phyloP scores from a whole-genome alignment of 2,329 filamentous ascomycete genomes.

The Xylariaceae sp. region DNA sequence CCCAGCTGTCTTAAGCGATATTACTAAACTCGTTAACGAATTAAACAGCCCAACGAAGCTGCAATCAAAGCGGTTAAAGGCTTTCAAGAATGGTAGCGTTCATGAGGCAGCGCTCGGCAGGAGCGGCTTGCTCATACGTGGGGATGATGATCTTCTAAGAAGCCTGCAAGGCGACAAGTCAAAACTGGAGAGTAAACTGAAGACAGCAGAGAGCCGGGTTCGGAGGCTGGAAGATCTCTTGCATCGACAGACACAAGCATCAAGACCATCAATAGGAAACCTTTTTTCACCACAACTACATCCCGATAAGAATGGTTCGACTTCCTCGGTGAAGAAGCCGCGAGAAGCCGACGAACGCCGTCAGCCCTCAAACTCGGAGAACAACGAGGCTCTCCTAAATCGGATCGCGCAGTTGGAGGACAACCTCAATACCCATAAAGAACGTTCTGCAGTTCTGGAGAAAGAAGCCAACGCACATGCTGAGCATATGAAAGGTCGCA shows the following conservation, averaged over 20 bases:
- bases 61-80: conserved; percentile 83
- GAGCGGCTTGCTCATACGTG: conserved; percentile 80
- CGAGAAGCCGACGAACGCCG: conserved; percentile 47
- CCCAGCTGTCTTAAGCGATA: conserved; percentile 67
- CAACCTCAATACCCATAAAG: conserved; percentile 74
- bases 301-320: conserved; percentile 53
- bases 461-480: conserved; percentile 65
- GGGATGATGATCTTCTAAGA: conserved; percentile 80
- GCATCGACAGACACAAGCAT: conserved; percentile 74
- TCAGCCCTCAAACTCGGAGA: conserved; percentile 47
- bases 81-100: conserved; percentile 95
- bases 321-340: conserved; percentile 50
- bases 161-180: conserved; percentile 82
- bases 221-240: conserved; percentile 89
- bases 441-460: conserved; percentile 66
- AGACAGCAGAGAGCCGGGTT: conserved; percentile 85
- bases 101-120: conserved; percentile 88
- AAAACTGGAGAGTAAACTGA: conserved; percentile 72
- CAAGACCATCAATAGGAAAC: conserved; percentile 55
- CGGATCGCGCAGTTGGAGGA: conserved; percentile 70
- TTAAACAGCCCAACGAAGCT: conserved; percentile 82
- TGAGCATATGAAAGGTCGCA: conserved; percentile 65
- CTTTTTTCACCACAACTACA: conserved; percentile 57
- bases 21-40: conserved; percentile 76
- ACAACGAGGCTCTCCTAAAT: conserved; percentile 48